Conservation (phyloP, 371 early-diverging fungal species). For the Sporodiniella umbellata region DNA sequence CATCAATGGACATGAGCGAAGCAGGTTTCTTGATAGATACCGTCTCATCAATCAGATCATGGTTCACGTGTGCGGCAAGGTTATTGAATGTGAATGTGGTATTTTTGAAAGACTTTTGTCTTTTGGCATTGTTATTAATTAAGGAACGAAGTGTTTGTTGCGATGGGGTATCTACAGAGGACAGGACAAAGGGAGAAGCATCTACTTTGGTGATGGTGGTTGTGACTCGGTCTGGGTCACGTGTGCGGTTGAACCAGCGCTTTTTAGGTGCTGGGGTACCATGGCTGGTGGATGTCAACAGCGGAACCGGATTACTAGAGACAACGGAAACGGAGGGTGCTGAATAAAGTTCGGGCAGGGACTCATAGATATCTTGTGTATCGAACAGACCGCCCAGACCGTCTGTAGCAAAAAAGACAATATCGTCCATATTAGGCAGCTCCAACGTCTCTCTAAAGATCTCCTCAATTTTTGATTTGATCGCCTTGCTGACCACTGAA, state of each 20-base stretch:
- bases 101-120: neutral
- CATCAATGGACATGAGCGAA: neutral
- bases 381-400: conserved; percentile 66
- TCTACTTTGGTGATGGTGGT: neutral
- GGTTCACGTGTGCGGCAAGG: neutral
- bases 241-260: conserved; percentile 13
- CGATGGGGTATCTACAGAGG: conserved; percentile 12
- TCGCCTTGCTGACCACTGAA: conserved; percentile 76
- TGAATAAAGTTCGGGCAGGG: conserved; percentile 19
- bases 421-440: conserved; percentile 90
- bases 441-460: conserved; percentile 78
- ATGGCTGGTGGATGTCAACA: conserved; percentile 8
- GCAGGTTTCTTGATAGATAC: neutral
- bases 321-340: conserved; percentile 19
- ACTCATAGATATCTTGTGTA: conserved; percentile 5
- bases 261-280: neutral
- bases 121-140: conserved; percentile 9
- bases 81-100: neutral
- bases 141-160: conserved; percentile 16
- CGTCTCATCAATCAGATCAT: neutral
- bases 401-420: conserved; percentile 66
- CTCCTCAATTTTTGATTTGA: conserved; percentile 80
- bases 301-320: conserved; percentile 13
- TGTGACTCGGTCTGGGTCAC: neutral
- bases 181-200: neutral